Evolutionary conservation across 225 moss, liverwort and hornwort genomes (phyloP), one percentile per base, ranked within the genome.

Genomic region (Polytrichum formosum): DNA sequence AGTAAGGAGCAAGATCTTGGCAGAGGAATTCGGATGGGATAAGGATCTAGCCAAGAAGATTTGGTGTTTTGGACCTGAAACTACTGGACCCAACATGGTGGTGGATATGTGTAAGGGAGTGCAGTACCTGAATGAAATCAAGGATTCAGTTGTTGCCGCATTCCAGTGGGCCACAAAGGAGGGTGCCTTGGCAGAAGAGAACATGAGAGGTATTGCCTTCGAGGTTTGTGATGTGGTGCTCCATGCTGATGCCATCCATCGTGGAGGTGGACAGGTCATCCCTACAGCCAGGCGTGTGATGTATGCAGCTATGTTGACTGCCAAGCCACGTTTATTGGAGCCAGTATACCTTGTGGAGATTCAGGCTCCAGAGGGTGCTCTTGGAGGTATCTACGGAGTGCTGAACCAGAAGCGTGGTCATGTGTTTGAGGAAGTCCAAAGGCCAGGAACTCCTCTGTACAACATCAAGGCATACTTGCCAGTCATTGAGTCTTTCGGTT

Each of bases 331-430:
- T 1, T 55, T 84, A 2, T 53, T 84, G 18, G 84, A 84, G 72
- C 84, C 84, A 1, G 84, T 84, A 16, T 81, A 84, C 68, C 46
- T 81, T 56, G 84, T 80, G 61, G 84, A 84, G 28, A 81, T 84
- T 6, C 81, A 84, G 26, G 78, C 84, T 0, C 84, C 81, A 4
- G 81, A 84, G 53, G 16, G 35, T 1, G 82, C 82, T 5, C 78
- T 79, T 0, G 82, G 82, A 2, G 77, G 2, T 0, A 73, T 78
- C 6, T 78, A 78, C 25, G 60, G 58, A 20, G 71, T 78, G 5
- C 53, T 81, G 0, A 74, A 70, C 0, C 76, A 81, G 61, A 78
- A 58, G 25, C 77, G 81, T 4, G 81, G 81, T 21, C 68, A 73
- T 6, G 70, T 81, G 21, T 78, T 73, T 0, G 77, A 81, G 27